These are phyloP conservation scores for Silybum marianum DNA, from an alignment of 129 eudicot species.

Conservation along the genomic window DNA sequence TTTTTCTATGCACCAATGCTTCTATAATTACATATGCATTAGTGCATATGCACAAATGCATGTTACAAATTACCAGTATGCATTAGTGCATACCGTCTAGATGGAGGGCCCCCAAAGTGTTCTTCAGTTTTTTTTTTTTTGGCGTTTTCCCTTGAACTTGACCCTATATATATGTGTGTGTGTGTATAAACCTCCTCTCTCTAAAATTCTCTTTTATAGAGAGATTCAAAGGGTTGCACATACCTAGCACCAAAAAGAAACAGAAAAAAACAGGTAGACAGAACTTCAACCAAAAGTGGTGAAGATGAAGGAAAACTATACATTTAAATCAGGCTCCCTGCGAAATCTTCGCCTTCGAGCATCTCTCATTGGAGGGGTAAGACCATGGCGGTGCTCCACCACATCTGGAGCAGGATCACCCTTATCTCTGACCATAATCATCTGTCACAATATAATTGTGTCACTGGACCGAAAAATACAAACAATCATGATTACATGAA, in stretches of 20 bases:
- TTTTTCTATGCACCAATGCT: too few species aligned
- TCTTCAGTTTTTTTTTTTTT: too few species aligned
- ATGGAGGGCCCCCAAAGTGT: too few species aligned
- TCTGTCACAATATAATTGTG: slow-evolving; percentile 46
- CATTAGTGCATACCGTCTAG: too few species aligned
- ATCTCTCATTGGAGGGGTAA: slow-evolving; percentile 96
- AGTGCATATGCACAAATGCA: too few species aligned
- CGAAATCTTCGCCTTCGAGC: slow-evolving; percentile 92
- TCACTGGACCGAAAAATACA: slow-evolving; percentile 10
- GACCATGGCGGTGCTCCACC: slow-evolving; percentile 90
- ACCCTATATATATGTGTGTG: too few species aligned
- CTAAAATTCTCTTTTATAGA: background rate
- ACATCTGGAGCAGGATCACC: slow-evolving; percentile 74
- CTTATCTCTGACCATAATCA: slow-evolving; percentile 86
- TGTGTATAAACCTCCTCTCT: background rate
- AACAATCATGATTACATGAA: background rate
- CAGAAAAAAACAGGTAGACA: background rate
- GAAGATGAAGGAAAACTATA: slow-evolving; percentile 19
- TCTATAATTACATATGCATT: too few species aligned
- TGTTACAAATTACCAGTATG: too few species aligned
- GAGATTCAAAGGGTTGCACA: background rate
- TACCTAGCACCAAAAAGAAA: background rate
- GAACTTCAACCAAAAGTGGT: background rate
- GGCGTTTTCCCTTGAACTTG: too few species aligned
- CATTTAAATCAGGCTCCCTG: slow-evolving; percentile 91